These are phyloP conservation scores for Meyerozyma elateridarum DNA, from an alignment of 1,139 yeast genomes.

Conservation along the genomic window DNA sequence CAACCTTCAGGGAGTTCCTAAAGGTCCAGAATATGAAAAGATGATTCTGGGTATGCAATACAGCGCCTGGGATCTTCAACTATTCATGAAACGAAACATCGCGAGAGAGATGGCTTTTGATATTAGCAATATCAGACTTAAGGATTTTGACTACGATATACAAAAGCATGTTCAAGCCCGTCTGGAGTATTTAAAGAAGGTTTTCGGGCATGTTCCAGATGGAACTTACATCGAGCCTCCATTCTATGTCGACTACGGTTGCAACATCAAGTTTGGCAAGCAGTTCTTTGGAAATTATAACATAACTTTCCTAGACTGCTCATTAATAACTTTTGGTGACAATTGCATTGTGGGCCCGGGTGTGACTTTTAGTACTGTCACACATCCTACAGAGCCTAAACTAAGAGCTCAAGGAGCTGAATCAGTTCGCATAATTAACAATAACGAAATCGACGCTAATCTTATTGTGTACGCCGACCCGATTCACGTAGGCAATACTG, in stretches of 20 bases:
- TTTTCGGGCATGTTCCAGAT: conserved; percentile 43
- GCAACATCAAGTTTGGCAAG: conserved; percentile 47
- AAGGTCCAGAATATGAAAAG: conserved; percentile 25
- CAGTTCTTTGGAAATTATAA: conserved; percentile 54
- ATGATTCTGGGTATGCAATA: conserved; percentile 26
- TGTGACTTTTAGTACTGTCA: conserved; percentile 55
- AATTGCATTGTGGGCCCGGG: conserved; percentile 62
- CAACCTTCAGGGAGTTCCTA: conserved; percentile 39
- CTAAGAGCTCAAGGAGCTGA: conserved; percentile 32
- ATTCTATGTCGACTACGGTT: conserved; percentile 55
- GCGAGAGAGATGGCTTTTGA: conserved; percentile 29
- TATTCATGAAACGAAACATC: conserved; percentile 17
- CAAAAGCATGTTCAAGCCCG: conserved; percentile 28
- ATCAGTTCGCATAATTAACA: too few species aligned
- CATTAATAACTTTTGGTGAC: conserved; percentile 57
- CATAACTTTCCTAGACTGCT: conserved; percentile 52
- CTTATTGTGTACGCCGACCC: conserved; percentile 51
- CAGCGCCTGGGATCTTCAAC: conserved; percentile 17
- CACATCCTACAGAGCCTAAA: conserved; percentile 55
- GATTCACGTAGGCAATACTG: conserved; percentile 55
- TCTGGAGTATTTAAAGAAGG: conserved; percentile 24
- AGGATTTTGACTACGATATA: conserved; percentile 25
- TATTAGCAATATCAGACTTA: conserved; percentile 34
- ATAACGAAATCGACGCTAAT: too few species aligned
- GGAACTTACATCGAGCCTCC: conserved; percentile 47